Conservation (phyloP, 1,284 basidiomycete genomes). For the Boletus mariae region DNA sequence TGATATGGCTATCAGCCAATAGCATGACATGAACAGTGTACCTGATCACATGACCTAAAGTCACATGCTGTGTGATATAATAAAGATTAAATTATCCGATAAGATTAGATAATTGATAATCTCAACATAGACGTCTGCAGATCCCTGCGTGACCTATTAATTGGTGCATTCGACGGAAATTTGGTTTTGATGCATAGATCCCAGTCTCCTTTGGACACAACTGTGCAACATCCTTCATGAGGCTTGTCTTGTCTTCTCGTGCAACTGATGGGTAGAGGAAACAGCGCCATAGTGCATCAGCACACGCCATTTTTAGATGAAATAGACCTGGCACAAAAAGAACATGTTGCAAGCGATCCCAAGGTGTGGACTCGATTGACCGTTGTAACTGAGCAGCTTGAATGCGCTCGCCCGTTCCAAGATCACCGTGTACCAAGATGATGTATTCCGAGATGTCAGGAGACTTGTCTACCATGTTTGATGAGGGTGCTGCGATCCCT, state of each 20-base stretch:
- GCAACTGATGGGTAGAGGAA: slow-evolving; percentile 9
- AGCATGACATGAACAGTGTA: too few species aligned
- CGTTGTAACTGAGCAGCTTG: neutral
- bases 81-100: too few species aligned
- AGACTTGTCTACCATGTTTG: neutral
- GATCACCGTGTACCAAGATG: slow-evolving; percentile 27
- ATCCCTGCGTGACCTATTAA: slow-evolving; percentile 1
- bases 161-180: slow-evolving; percentile 5
- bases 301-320: slow-evolving; percentile 35
- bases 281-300: slow-evolving; percentile 28
- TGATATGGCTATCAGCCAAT: too few species aligned
- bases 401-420: slow-evolving; percentile 23
- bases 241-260: slow-evolving; percentile 5
- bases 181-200: neutral
- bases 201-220: neutral
- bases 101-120: too few species aligned
- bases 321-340: slow-evolving; percentile 30
- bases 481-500: neutral
- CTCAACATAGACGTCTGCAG: neutral
- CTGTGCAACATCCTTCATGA: slow-evolving; percentile 5
- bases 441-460: slow-evolving; percentile 19
- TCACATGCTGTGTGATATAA: too few species aligned
- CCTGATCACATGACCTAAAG: too few species aligned
- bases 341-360: slow-evolving; percentile 20
- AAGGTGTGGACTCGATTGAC: slow-evolving; percentile 14